Percentiles rank a stretch among this genome's conserved stretches.
Evolutionary conservation across 768 basidiomycete species (phyloP).

Genomic region (Obba rivulosa): DNA sequence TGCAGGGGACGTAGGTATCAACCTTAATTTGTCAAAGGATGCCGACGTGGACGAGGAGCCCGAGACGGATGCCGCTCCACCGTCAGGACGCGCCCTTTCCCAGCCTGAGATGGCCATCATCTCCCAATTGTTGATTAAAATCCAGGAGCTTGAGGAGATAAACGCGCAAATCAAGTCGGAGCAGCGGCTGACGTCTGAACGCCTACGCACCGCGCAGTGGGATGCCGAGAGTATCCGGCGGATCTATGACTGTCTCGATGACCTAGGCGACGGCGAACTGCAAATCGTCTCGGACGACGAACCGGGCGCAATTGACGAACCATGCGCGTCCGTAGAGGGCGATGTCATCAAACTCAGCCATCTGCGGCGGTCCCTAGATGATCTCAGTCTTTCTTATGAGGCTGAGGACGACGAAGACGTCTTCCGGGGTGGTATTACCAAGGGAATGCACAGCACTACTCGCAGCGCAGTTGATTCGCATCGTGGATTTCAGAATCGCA

Average conservation of each 20-base stretch:
- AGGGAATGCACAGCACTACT: slow-evolving; percentile 24
- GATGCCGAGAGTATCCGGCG: slow-evolving; percentile 67
- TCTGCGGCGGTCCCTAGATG: slow-evolving; percentile 36
- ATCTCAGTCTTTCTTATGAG: slow-evolving; percentile 18
- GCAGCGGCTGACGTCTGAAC: slow-evolving; percentile 55
- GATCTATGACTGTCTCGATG: slow-evolving; percentile 63
- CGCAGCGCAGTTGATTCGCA: slow-evolving; percentile 8
- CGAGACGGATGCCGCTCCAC: slow-evolving; percentile 14
- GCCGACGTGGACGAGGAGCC: slow-evolving; percentile 1
- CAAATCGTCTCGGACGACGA: slow-evolving; percentile 33
- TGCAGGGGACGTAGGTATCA: slow-evolving; percentile 2
- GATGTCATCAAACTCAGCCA: slow-evolving; percentile 39
- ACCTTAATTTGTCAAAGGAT: not conserved
- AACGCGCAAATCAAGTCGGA: slow-evolving; percentile 62
- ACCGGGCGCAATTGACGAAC: slow-evolving; percentile 21
- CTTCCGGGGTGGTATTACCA: slow-evolving; percentile 18
- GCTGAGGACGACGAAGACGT: slow-evolving; percentile 14
- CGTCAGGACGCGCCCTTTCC: slow-evolving; percentile 21
- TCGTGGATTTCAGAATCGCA: slow-evolving; percentile 10
- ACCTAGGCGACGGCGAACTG: slow-evolving; percentile 46
- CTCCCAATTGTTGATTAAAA: slow-evolving; percentile 67
- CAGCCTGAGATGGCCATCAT: slow-evolving; percentile 43
- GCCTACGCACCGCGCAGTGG: slow-evolving; percentile 63
- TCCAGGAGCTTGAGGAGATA: slow-evolving; percentile 70
- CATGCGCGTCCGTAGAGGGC: too few relatives aligned